Percentiles rank a stretch among this genome's conserved stretches.
Evolutionary conservation across 2,329 filamentous ascomycete species (phyloP).

Genomic region (Talaromyces sp.): DNA sequence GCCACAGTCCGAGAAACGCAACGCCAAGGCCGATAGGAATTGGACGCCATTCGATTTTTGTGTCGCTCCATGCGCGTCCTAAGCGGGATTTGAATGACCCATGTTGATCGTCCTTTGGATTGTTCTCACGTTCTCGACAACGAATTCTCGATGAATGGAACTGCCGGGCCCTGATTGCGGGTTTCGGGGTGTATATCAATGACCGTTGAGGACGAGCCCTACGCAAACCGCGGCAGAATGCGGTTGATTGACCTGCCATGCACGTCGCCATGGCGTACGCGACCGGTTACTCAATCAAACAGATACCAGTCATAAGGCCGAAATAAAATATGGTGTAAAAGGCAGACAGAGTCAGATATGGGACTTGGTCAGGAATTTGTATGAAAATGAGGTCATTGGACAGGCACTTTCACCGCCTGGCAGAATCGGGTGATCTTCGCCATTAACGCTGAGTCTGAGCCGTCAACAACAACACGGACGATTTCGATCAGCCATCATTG

Average conservation of each 20-base stretch:
- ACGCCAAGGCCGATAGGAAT: constrained; percentile 84
- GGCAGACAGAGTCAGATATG: too few relatives aligned
- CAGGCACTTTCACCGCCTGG: constrained; percentile 14
- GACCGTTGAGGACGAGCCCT: constrained; percentile 19
- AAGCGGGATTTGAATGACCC: constrained; percentile 55
- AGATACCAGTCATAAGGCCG: background rate
- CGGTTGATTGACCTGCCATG: background rate
- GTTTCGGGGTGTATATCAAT: constrained; percentile 1
- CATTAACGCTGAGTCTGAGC: background rate
- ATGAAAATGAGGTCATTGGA: constrained; percentile 14
- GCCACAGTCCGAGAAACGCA: constrained; percentile 73
- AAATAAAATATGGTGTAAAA: background rate
- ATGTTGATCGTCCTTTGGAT: constrained; percentile 35
- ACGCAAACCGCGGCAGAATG: constrained; percentile 19
- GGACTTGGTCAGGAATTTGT: too few relatives aligned
- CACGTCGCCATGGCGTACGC: constrained; percentile 7
- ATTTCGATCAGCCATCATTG: background rate
- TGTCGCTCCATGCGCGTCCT: constrained; percentile 55
- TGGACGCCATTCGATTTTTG: constrained; percentile 78
- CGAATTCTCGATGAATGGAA: constrained; percentile 40
- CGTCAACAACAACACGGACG: background rate
- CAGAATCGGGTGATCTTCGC: constrained; percentile 4
- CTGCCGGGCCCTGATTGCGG: constrained; percentile 3
- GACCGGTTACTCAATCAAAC: background rate
- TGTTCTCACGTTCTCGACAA: constrained; percentile 34